A percentile compares a stretch with the other conserved stretches of the same genome.
Evolutionary conservation across 176 grass and related monocot genomes (phyloP).

Genomic region (Tuctoria greenei): DNA sequence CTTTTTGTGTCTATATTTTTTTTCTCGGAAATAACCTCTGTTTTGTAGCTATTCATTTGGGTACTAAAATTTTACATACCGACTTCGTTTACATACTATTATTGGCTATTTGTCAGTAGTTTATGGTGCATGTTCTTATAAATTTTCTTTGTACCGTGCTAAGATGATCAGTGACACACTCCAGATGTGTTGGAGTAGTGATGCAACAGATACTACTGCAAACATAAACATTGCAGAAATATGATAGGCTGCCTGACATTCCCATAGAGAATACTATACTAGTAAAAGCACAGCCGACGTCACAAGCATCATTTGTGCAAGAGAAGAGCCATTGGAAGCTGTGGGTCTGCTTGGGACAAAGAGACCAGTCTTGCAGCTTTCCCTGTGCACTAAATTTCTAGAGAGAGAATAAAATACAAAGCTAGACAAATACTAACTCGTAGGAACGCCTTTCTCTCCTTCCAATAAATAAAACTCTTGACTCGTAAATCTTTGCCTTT

Average conservation of each 20-base stretch:
- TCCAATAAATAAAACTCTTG: conserved; percentile 73
- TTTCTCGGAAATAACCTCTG: not conserved
- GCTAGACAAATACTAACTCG: conserved; percentile 16
- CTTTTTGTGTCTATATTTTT: not conserved
- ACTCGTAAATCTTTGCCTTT: conserved; percentile 39
- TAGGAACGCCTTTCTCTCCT: conserved; percentile 59
- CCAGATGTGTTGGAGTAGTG: not conserved
- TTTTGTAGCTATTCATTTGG: not conserved
- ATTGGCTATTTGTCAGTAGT: not conserved
- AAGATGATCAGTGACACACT: not conserved
- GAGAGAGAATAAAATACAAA: conserved; percentile 27
- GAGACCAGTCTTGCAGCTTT: conserved; percentile 58
- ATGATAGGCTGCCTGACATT: too few species aligned
- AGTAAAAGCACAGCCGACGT: not conserved
- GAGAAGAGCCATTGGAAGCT: conserved; percentile 15
- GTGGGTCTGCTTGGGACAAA: conserved; percentile 51
- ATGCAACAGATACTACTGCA: too few species aligned
- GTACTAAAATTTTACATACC: not conserved
- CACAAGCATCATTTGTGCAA: conserved; percentile 18
- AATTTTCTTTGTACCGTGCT: not conserved
- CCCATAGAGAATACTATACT: not conserved
- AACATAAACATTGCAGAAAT: too few species aligned
- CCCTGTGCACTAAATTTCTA: conserved; percentile 39
- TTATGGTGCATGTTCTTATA: not conserved
- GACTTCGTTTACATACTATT: not conserved